Evolutionary conservation across 352 stramenopile species (phyloP), one percentile per base, ranked within the genome.

Genomic region (Blastocystis sp.): DNA sequence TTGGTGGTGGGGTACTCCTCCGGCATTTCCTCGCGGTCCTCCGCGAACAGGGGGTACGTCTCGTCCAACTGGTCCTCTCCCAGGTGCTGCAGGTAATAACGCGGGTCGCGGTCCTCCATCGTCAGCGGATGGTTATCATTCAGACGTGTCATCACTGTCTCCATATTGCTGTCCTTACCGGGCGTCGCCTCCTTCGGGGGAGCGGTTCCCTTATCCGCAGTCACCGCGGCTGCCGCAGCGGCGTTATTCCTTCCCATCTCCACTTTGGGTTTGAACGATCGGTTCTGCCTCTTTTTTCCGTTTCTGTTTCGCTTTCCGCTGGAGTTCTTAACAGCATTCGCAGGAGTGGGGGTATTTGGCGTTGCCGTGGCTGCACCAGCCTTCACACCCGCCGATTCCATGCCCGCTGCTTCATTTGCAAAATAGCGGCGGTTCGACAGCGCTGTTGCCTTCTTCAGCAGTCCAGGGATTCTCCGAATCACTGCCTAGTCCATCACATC

Each of bases 91-190:
- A 77, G 66, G 52, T 42, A 77, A 0, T 77, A 60, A 19, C 52
- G 66, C 10, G 66, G 66, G 38, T 77, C 34, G 11, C 9, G 2
- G 34, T 77, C 66, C n/a, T 48, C 66, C 19, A 60, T 43, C 2
- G 66, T 77, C 6, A 77, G 14, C 4, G 66, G 66, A 60, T 77
- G 66, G 19, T 77, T 77, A 54, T 77, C 66, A 3, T 60, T 43
- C 3, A 77, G 34, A 60, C 66, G 66, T 1, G 66, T 77, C 43
- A 42, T 60, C 52, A 60, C 66, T 60, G 19, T 17, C 38, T 57
- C 60, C 21, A 60, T n/a, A 57, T 34, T 34, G 2, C 34, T 21
- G n/a, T 34, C 43, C 4, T 77, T 43, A 1, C 1, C 60, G 3
- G 28, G 28, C 28, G 28, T 34, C 28, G 28, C 28, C 28, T 34